Conservation (phyloP, 2,329 filamentous ascomycete species). For the Fusarium coicis region DNA sequence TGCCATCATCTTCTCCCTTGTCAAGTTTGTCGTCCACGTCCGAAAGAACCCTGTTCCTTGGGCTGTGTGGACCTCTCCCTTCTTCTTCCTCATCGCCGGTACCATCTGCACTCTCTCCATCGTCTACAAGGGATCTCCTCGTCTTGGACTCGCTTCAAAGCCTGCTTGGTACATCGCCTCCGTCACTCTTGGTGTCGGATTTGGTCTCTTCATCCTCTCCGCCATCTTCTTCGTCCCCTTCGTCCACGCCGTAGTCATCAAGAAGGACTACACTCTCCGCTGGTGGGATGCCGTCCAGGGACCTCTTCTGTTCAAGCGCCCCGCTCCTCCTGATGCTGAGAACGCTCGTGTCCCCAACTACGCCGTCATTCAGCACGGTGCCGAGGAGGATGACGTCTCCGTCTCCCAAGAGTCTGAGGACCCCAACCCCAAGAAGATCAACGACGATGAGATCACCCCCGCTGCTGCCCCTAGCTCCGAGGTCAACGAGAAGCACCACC, state of each 20-base stretch:
- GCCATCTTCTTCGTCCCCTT: conserved; percentile 80
- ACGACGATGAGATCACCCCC: conserved; percentile 49
- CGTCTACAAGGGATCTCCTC: conserved; percentile 82
- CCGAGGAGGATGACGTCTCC: conserved; percentile 54
- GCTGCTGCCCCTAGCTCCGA: conserved; percentile 28
- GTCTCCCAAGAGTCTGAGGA: conserved; percentile 25
- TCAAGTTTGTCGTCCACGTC: conserved; percentile 72
- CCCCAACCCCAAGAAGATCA: conserved; percentile 28
- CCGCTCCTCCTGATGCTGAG: conserved; percentile 62
- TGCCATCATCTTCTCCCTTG: conserved; percentile 74
- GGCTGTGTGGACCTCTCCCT: conserved; percentile 78
- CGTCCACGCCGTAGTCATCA: conserved; percentile 73
- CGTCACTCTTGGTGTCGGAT: conserved; percentile 73
- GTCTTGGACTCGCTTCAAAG: conserved; percentile 54
- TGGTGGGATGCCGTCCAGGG: conserved; percentile 72
- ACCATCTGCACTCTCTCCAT: conserved; percentile 81
- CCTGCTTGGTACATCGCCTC: conserved; percentile 73
- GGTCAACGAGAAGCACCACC: conserved; percentile 55
- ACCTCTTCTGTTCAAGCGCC: conserved; percentile 72
- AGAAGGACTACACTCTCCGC: conserved; percentile 72
- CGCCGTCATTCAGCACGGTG: conserved; percentile 76
- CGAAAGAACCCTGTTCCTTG: conserved; percentile 77
- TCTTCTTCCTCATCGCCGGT: conserved; percentile 81
- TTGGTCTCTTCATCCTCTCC: conserved; percentile 67
- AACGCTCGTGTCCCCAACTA: conserved; percentile 76